Evolutionary conservation across 805 yeast species (phyloP).

Genomic region (Lachancea nothofagi): DNA sequence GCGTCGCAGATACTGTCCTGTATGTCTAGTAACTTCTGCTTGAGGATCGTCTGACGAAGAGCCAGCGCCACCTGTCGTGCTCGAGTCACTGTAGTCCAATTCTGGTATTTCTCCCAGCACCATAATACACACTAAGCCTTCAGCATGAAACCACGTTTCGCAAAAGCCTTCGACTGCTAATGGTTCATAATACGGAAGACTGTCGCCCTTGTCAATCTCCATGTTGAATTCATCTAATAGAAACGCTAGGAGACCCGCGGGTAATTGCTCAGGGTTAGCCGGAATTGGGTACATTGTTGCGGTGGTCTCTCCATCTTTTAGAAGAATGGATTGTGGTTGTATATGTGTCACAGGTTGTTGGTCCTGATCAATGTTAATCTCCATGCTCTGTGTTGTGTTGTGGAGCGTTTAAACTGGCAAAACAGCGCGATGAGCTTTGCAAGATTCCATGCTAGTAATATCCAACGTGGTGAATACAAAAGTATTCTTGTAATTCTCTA

Average conservation of each 20-base stretch:
- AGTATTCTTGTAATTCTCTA: no score
- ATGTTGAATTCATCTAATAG: conserved; percentile 87
- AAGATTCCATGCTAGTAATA: not conserved
- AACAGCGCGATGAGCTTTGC: conserved; percentile 1
- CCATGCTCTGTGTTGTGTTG: conserved; percentile 1
- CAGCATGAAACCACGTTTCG: conserved; percentile 66
- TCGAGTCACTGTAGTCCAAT: conserved; percentile 35
- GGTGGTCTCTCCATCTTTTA: conserved; percentile 84
- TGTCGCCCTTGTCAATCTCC: conserved; percentile 85
- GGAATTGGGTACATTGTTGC: conserved; percentile 89
- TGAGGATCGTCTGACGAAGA: conserved; percentile 6
- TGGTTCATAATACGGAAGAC: conserved; percentile 80
- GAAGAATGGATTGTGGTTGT: conserved; percentile 64
- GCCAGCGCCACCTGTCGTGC: not conserved
- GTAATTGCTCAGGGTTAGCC: conserved; percentile 52
- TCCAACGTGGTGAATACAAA: not conserved
- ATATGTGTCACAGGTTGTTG: conserved; percentile 19
- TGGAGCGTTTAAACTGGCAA: not conserved
- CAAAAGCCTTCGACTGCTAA: conserved; percentile 71
- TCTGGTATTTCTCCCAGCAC: conserved; percentile 68
- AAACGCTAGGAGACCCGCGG: conserved; percentile 72
- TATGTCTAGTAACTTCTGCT: conserved; percentile 16
- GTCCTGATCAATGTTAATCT: not conserved
- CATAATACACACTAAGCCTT: conserved; percentile 51
- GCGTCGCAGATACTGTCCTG: conserved; percentile 24